A percentile compares a stretch with the other conserved stretches of the same genome.
These are phyloP conservation scores for Mortierella sp. DNA, from an alignment of 371 early-diverging fungal species.

Conservation along the genomic window DNA sequence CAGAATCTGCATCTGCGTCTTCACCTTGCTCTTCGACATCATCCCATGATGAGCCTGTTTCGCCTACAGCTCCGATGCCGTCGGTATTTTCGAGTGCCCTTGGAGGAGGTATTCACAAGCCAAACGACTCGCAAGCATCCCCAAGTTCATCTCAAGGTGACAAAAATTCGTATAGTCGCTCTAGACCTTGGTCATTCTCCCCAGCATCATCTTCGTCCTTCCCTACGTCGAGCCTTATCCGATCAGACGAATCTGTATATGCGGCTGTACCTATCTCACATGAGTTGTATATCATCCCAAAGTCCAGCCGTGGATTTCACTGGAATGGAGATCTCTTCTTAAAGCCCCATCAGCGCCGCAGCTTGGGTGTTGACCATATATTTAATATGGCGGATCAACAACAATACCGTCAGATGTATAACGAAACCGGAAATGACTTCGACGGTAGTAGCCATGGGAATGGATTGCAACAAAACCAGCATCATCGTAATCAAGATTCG, in stretches of 20 bases:
- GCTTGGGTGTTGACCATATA: slow-evolving; percentile 43
- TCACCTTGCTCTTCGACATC: not conserved
- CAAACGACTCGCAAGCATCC: not conserved
- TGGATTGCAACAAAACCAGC: slow-evolving; percentile 25
- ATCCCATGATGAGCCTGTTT: not conserved
- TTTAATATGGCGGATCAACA: slow-evolving; percentile 16
- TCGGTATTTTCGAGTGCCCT: not conserved
- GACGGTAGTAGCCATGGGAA: slow-evolving; percentile 7
- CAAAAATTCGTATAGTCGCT: slow-evolving; percentile 10
- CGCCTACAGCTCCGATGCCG: not conserved
- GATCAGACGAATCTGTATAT: slow-evolving; percentile 43
- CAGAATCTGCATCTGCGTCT: not conserved
- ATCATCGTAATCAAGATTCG: slow-evolving; percentile 28
- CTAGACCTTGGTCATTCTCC: slow-evolving; percentile 12
- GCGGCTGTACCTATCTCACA: slow-evolving; percentile 47
- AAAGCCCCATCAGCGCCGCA: slow-evolving; percentile 54
- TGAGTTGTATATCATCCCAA: slow-evolving; percentile 51
- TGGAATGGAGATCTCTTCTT: slow-evolving; percentile 56
- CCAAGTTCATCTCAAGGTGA: not conserved
- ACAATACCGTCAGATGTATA: slow-evolving; percentile 4
- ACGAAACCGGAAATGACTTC: slow-evolving; percentile 13
- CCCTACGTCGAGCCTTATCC: slow-evolving; percentile 30
- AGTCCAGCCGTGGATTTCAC: slow-evolving; percentile 47
- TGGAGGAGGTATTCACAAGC: slow-evolving; percentile 8
- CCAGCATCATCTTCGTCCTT: slow-evolving; percentile 11